Evolutionary conservation across 176 grass and related monocot species (phyloP), one percentile per base, ranked within the genome.

Genomic region (Ensete ventricosum): DNA sequence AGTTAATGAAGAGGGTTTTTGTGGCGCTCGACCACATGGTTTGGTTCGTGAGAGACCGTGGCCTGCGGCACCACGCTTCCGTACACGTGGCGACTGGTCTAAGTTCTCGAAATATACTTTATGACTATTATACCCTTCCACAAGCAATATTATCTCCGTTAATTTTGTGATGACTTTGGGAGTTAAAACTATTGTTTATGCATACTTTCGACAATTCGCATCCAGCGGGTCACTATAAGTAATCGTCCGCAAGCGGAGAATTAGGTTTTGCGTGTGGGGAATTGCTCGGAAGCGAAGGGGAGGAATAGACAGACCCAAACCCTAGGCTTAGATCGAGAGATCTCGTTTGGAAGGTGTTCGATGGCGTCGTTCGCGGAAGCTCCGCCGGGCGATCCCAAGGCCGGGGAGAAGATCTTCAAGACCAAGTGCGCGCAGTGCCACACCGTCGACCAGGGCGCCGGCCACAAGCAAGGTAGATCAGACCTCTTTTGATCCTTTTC

Each of bases 371-470:
- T 96, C 49, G 69, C 68, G 27, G 84, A 87, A 59, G 92, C 92
- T 66, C 92, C 92, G 2, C 84, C 74, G 0, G 92, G 88, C 2
- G 77, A 89, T 74, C 9, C 76, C 48, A 51, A 20, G 59, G 64
- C 76, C 55, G 92, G 92, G 78, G 82, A 96, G 77, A 96, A 96
- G 92, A 96, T 96, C 82, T 96, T 96, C 88, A 88, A 84, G 82
- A 91, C 86, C 26, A 96, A 96, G 76, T 96, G 92, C 78, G 92
- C 88, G 14, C 92, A 96, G 82, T 96, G 92, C 88, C 92, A 96
- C 82, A 96, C 92, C 53, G 92, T 96, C 53, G 92, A 96, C 8
- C 83, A 87, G 27, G 92, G 88, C 27, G 92, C 88, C 73, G 88
- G 84, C 11, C 92, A 96, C 92, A 87, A 59, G 77, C 92, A 96